Conservation (phyloP, 257 asterid genomes). For the Penstemon barbatus region DNA sequence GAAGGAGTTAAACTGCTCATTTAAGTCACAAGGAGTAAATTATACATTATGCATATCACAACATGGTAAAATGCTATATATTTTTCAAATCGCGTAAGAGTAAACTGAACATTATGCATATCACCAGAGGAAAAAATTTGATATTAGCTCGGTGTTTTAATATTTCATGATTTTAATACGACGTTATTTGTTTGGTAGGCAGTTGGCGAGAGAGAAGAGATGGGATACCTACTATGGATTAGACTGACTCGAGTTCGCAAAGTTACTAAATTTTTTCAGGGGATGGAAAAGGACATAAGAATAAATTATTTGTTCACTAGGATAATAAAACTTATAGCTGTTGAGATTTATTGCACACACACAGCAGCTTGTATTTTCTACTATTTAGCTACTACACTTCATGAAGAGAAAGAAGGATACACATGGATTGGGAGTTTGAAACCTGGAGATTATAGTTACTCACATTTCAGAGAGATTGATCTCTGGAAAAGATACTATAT, state of each 20-base stretch:
- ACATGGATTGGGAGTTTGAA: conserved; percentile 97
- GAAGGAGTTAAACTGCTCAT: no score
- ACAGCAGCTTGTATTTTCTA: conserved; percentile 97
- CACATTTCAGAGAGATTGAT: conserved; percentile 77
- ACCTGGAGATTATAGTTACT: conserved; percentile 73
- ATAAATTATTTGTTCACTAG: conserved; percentile 81
- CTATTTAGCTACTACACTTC: conserved; percentile 83
- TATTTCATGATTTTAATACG: neutral
- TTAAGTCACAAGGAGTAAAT: no score
- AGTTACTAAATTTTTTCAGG: conserved; percentile 53
- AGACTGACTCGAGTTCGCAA: conserved; percentile 82
- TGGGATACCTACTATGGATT: conserved; percentile 83
- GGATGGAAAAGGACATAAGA: conserved; percentile 87
- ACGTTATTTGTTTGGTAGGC: conserved; percentile 41
- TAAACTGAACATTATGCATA: no score
- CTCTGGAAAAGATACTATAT: conserved; percentile 82
- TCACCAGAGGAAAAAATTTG: no score
- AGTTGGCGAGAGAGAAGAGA: conserved; percentile 61
- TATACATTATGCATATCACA: no score
- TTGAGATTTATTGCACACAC: conserved; percentile 88
- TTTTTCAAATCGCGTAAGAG: no score
- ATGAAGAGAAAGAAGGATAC: conserved; percentile 73
- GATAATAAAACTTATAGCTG: conserved; percentile 72
- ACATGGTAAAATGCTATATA: no score
- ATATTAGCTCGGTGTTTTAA: no score